Conservation (phyloP, 2,329 filamentous ascomycete genomes). For the Aspergillus tanneri region DNA sequence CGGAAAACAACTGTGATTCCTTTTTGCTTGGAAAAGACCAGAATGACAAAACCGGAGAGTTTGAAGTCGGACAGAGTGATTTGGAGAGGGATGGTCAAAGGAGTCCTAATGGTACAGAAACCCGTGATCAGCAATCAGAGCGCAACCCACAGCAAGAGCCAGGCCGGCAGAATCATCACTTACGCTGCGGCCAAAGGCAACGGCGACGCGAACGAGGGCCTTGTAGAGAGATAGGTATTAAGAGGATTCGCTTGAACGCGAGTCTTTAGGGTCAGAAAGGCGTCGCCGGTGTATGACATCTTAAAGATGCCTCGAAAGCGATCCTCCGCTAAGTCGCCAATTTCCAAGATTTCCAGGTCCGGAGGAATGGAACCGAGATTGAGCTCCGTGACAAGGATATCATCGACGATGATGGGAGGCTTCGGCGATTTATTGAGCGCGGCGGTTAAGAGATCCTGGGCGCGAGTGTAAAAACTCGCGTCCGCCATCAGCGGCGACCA, state of each 20-base stretch:
- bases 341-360: constrained; percentile 94
- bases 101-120: constrained; percentile 52
- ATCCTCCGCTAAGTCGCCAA: constrained; percentile 95
- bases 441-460: constrained; percentile 88
- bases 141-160: neutral
- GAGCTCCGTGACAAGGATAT: constrained; percentile 96
- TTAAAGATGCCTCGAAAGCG: constrained; percentile 98
- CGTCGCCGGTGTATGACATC: constrained; percentile 96
- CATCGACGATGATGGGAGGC: constrained; percentile 97
- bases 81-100: constrained; percentile 93
- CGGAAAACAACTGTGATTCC: constrained; percentile 94
- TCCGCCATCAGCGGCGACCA: constrained; percentile 98
- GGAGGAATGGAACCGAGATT: constrained; percentile 94
- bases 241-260: constrained; percentile 96
- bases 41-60: constrained; percentile 91
- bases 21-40: constrained; percentile 97
- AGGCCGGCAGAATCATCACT: constrained; percentile 24
- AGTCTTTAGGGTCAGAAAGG: constrained; percentile 91
- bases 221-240: constrained; percentile 90
- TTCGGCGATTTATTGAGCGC: constrained; percentile 98
- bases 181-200: constrained; percentile 81
- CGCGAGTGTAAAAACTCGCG: constrained; percentile 83
- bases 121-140: constrained; percentile 4
- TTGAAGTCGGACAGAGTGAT: constrained; percentile 96
- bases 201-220: constrained; percentile 88